Conservation (phyloP, 257 asterid genomes). For the Gentiana straminea region DNA sequence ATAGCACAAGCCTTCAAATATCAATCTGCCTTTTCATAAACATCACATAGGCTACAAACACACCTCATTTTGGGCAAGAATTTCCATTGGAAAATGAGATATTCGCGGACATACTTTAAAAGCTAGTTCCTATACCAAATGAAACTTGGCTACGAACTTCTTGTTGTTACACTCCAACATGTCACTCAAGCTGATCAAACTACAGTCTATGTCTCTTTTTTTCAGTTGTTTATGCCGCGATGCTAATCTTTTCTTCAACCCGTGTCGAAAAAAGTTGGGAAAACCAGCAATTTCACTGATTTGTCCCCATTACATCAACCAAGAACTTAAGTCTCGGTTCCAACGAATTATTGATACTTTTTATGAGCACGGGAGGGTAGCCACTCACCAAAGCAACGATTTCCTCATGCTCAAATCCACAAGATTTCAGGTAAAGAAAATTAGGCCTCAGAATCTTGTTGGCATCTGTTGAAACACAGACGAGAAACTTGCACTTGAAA, state of each 20-base stretch:
- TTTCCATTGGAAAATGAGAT: no score
- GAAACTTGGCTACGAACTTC: no score
- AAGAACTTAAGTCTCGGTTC: conserved; percentile 81
- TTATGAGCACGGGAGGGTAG: conserved; percentile 82
- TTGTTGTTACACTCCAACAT: no score
- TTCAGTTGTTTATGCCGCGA: conserved; percentile 56
- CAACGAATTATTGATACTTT: conserved; percentile 65
- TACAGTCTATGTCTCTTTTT: conserved; percentile 44
- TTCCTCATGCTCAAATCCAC: conserved; percentile 58
- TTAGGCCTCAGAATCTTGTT: conserved; percentile 66
- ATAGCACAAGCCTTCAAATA: no score
- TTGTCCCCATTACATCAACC: conserved; percentile 65
- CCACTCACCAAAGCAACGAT: conserved; percentile 66
- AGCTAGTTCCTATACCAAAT: conserved; percentile 1
- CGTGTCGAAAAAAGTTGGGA: conserved; percentile 83
- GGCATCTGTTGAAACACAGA: conserved; percentile 23
- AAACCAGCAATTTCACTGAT: conserved; percentile 65
- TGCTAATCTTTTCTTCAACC: conserved; percentile 77
- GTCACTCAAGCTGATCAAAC: conserved; percentile 58
- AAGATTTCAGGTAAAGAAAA: conserved; percentile 40
- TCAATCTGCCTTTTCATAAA: no score
- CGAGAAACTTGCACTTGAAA: no score
- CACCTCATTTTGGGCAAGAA: no score
- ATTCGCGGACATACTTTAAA: neutral
- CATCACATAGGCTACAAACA: no score